These are phyloP conservation scores for Panaeolus cyanescens DNA, from an alignment of 768 basidiomycete species.

Conservation along the genomic window DNA sequence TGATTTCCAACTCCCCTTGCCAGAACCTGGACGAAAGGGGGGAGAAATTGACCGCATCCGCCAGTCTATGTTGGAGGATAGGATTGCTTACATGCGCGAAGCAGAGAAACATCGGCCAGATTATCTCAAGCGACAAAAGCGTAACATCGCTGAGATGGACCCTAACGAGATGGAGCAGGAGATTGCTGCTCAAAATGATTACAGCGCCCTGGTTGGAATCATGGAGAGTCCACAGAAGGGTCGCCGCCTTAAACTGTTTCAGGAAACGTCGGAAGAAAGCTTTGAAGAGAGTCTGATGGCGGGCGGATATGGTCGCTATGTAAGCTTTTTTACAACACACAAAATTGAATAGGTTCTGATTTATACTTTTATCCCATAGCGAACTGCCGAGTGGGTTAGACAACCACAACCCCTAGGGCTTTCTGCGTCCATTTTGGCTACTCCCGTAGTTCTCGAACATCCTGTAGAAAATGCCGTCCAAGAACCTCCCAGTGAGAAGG, in stretches of 20 bases:
- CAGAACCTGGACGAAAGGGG: slow-evolving; percentile 26
- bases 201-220: slow-evolving; percentile 50
- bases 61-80: slow-evolving; percentile 51
- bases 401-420: slow-evolving; percentile 52
- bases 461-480: slow-evolving; percentile 41
- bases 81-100: slow-evolving; percentile 49
- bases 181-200: slow-evolving; percentile 29
- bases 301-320: slow-evolving; percentile 78
- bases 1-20: slow-evolving; percentile 23
- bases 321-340: slow-evolving; percentile 32
- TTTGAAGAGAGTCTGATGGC: slow-evolving; percentile 86
- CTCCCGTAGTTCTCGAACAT: slow-evolving; percentile 44
- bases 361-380: slow-evolving; percentile 30
- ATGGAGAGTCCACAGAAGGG: slow-evolving; percentile 74
- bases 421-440: slow-evolving; percentile 38
- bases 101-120: slow-evolving; percentile 70
- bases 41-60: slow-evolving; percentile 65
- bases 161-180: slow-evolving; percentile 36
- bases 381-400: slow-evolving; percentile 63
- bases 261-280: slow-evolving; percentile 82
- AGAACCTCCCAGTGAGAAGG: slow-evolving; percentile 53
- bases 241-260: slow-evolving; percentile 71
- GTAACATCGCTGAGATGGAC: slow-evolving; percentile 44
- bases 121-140: slow-evolving; percentile 64
- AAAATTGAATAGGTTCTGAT: slow-evolving; percentile 9